Percentiles rank a stretch among this genome's conserved stretches.
Evolutionary conservation across 805 yeast species (phyloP).

Genomic region (Kodamaea leandrae): DNA sequence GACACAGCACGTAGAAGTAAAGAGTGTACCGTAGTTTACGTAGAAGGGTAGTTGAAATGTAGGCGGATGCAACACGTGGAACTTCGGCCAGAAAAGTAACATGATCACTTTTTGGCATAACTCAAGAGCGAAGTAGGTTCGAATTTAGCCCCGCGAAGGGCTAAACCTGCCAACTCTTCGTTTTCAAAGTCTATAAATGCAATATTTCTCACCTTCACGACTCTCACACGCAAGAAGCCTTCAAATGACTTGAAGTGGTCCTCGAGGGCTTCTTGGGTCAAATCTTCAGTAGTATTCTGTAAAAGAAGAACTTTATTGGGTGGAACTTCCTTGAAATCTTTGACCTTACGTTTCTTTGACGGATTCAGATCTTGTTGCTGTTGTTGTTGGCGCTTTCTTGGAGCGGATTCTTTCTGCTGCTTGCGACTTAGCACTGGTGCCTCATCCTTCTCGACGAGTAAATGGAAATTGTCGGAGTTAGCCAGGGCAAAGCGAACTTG

Average conservation of each 20-base stretch:
- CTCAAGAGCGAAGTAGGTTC: slow-evolving; percentile 27
- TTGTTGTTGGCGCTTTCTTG: slow-evolving; percentile 13
- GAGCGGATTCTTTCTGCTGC: slow-evolving; percentile 17
- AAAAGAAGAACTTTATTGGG: slow-evolving; percentile 70
- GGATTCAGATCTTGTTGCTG: slow-evolving; percentile 1
- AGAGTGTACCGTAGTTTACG: too few species aligned
- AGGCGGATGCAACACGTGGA: not conserved
- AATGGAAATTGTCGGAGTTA: slow-evolving; percentile 41
- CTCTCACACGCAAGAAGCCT: slow-evolving; percentile 67
- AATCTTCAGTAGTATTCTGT: slow-evolving; percentile 55
- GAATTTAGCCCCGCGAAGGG: slow-evolving; percentile 12
- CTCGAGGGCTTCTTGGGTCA: slow-evolving; percentile 29
- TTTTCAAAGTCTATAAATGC: slow-evolving; percentile 79
- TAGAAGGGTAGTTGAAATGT: not conserved
- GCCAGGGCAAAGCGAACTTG: slow-evolving; percentile 42
- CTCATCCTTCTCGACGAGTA: slow-evolving; percentile 16
- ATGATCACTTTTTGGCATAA: slow-evolving; percentile 36
- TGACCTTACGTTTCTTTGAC: slow-evolving; percentile 15
- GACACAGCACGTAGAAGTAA: too few species aligned
- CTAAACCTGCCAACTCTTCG: slow-evolving; percentile 44
- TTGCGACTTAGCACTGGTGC: slow-evolving; percentile 20
- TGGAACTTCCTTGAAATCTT: slow-evolving; percentile 40
- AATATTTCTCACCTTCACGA: slow-evolving; percentile 63
- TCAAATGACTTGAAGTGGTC: slow-evolving; percentile 45
- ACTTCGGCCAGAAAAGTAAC: too few species aligned